Evolutionary conservation across 495 filamentous ascomycete genomes (phyloP).

Genomic region (Penicillium chermesinum): DNA sequence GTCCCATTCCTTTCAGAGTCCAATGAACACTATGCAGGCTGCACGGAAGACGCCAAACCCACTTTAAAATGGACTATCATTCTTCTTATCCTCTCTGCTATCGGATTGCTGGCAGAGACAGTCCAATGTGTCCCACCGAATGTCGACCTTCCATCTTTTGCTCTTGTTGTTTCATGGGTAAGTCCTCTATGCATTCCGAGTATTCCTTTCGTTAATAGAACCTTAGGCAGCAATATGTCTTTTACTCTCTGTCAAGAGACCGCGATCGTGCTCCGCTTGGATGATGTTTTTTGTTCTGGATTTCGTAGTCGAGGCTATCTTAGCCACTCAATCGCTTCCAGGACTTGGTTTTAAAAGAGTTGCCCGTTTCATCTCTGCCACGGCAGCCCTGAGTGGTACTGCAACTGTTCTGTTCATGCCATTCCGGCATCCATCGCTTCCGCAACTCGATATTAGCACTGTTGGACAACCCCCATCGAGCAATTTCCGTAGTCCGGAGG

Average conservation of each 20-base stretch:
- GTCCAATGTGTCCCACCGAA: constrained; percentile 32
- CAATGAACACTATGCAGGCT: constrained; percentile 26
- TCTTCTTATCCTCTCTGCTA: constrained; percentile 37
- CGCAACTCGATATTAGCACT: constrained; percentile 55
- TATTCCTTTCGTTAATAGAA: constrained; percentile 6
- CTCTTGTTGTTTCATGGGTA: constrained; percentile 47
- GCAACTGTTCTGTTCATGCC: constrained; percentile 65
- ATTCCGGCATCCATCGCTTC: constrained; percentile 55
- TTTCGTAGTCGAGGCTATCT: constrained; percentile 36
- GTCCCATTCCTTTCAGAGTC: constrained; percentile 43
- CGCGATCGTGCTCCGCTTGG: constrained; percentile 37
- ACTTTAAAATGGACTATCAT: constrained; percentile 27
- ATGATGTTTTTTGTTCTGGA: constrained; percentile 32
- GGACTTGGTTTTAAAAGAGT: constrained; percentile 26
- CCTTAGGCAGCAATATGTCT: constrained; percentile 39
- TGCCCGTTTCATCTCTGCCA: constrained; percentile 36
- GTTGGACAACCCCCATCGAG: constrained; percentile 53
- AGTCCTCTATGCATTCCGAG: constrained; percentile 7
- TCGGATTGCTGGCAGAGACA: constrained; percentile 39
- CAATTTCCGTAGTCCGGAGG: constrained; percentile 71
- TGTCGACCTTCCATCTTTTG: constrained; percentile 18
- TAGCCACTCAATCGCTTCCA: constrained; percentile 24
- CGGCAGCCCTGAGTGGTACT: constrained; percentile 39
- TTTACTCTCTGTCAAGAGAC: constrained; percentile 45
- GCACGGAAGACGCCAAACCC: constrained; percentile 19